Evolutionary conservation across 2,329 filamentous ascomycete species (phyloP).

Genomic region (Chrysoporthe cubensis): DNA sequence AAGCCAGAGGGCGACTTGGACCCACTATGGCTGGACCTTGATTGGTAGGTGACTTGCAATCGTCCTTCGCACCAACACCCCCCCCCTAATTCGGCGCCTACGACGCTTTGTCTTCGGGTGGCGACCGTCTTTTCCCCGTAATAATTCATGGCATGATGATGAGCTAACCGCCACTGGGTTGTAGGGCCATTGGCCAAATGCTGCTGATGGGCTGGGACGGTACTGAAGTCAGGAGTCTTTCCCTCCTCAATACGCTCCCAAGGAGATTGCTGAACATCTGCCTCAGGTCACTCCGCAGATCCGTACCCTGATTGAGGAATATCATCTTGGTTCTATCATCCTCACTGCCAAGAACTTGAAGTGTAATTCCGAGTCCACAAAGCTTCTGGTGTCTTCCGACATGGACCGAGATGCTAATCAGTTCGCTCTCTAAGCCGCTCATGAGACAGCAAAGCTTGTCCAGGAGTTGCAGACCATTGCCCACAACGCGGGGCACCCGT

Average conservation of each 20-base stretch:
- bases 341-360: conserved; percentile 85
- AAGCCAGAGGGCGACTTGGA: conserved; percentile 55
- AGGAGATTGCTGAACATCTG: not conserved
- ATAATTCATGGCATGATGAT: not conserved
- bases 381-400: conserved; percentile 7
- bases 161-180: conserved; percentile 40
- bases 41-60: conserved; percentile 62
- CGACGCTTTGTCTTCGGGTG: not conserved
- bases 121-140: not conserved
- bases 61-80: conserved; percentile 22
- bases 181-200: conserved; percentile 73
- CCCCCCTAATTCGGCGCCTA: not conserved
- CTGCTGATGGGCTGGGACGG: conserved; percentile 88
- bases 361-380: conserved; percentile 53
- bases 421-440: conserved; percentile 66
- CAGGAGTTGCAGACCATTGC: conserved; percentile 93
- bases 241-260: not conserved
- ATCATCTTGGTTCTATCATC: conserved; percentile 87
- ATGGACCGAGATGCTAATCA: conserved; percentile 36
- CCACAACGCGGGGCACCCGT: conserved; percentile 84
- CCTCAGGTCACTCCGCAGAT: conserved; percentile 69
- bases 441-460: conserved; percentile 85
- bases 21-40: conserved; percentile 74
- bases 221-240: conserved; percentile 61
- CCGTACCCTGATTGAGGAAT: conserved; percentile 76